Conservation (phyloP, 2,329 filamentous ascomycete genomes). For the Trichoderma cornu-damae region DNA sequence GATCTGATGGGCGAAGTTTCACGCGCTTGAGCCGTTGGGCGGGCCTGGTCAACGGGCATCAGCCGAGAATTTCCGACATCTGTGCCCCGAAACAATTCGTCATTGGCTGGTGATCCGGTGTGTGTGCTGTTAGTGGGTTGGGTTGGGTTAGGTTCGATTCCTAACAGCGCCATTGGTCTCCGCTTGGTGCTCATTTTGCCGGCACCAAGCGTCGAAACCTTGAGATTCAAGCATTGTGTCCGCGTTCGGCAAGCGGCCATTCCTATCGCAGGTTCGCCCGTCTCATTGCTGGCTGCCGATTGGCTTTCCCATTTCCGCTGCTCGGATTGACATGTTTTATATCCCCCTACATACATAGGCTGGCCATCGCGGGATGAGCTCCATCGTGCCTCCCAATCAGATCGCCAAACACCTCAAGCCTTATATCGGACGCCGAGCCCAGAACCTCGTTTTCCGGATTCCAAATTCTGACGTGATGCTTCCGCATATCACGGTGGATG, state of each 20-base stretch:
- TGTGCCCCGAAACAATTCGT: not conserved
- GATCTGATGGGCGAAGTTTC: not conserved
- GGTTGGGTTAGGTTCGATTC: no score
- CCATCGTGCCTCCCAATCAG: not conserved
- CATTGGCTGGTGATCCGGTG: not conserved
- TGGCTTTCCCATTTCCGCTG: not conserved
- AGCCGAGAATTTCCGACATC: slow-evolving; percentile 11
- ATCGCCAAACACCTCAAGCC: not conserved
- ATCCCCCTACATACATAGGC: not conserved
- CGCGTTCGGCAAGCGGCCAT: not conserved
- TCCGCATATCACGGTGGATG: no score
- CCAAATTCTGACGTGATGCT: not conserved
- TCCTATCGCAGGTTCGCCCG: not conserved
- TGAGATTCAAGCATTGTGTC: not conserved
- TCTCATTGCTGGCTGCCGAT: slow-evolving; percentile 3
- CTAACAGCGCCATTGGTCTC: no score
- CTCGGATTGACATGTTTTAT: not conserved
- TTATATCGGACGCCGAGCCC: slow-evolving; percentile 7
- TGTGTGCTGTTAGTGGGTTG: no score
- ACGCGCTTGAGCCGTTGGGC: slow-evolving; percentile 3
- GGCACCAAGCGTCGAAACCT: not conserved
- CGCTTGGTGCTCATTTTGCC: no score
- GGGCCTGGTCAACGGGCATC: not conserved
- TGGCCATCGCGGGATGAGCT: not conserved
- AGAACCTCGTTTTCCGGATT: not conserved